Percentiles rank a stretch among this genome's conserved stretches.
phyloP scores from a whole-genome alignment of 805 yeast species.

The Pichia membranifaciens region DNA sequence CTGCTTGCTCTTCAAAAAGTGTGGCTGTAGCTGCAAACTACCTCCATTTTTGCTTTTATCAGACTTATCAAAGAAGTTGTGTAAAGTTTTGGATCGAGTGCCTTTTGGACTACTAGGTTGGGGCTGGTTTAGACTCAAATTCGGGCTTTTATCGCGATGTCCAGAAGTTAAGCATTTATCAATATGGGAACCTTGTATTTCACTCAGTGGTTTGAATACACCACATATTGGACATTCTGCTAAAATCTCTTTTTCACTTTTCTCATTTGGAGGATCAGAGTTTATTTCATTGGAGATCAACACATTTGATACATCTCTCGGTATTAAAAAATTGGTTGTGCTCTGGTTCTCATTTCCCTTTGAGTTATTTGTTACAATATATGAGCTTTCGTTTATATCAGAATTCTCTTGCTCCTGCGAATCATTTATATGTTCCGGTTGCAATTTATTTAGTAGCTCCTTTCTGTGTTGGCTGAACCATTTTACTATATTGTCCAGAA shows the following conservation, averaged over 20 bases:
- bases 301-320: background rate
- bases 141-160: no score
- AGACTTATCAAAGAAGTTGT: background rate
- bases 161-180: constrained; percentile 45
- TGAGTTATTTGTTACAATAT: no score
- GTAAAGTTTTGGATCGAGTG: no score
- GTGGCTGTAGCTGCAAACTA: constrained; percentile 24
- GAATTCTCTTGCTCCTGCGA: constrained; percentile 19
- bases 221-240: constrained; percentile 69
- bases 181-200: constrained; percentile 54
- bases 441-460: constrained; percentile 32
- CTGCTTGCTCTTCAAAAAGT: constrained; percentile 14
- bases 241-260: constrained; percentile 18
- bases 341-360: background rate
- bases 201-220: constrained; percentile 45
- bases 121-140: no score
- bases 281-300: background rate
- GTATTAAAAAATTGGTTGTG: background rate
- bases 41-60: background rate
- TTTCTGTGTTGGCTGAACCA: constrained; percentile 44
- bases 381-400: constrained; percentile 14
- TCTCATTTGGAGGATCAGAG: background rate
- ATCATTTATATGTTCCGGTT: constrained; percentile 12
- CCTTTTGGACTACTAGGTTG: no score
- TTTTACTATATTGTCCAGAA: constrained; percentile 64